Evolutionary conservation across 2,329 filamentous ascomycete species (phyloP).

Genomic region (Acrocalymma vagum): DNA sequence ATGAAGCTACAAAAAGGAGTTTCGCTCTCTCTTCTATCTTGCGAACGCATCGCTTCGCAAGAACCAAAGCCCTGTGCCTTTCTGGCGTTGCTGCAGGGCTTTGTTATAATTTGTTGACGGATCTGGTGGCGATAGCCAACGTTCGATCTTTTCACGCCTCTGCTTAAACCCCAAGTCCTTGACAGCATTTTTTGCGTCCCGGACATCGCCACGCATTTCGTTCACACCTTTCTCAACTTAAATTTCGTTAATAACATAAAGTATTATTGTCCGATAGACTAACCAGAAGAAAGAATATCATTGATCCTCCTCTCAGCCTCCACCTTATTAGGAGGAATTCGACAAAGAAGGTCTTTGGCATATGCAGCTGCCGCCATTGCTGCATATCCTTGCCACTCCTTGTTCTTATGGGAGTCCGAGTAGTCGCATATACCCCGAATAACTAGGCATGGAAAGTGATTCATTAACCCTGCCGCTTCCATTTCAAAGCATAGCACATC

Average conservation of each 20-base stretch:
- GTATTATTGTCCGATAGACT: too few relatives aligned
- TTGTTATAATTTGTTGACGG: slow-evolving; percentile 38
- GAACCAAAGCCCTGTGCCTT: slow-evolving; percentile 41
- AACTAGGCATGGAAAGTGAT: too few relatives aligned
- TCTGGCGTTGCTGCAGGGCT: slow-evolving; percentile 28
- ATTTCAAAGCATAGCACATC: too few relatives aligned
- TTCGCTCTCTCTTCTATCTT: slow-evolving; percentile 34
- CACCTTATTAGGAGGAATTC: slow-evolving; percentile 20
- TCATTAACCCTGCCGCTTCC: too few relatives aligned
- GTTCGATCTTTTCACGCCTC: slow-evolving; percentile 2
- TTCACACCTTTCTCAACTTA: background rate
- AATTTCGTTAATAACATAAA: too few relatives aligned
- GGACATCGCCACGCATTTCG: background rate
- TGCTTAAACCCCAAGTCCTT: background rate
- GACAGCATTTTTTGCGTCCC: background rate
- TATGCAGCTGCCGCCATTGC: slow-evolving; percentile 14
- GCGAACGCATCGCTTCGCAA: slow-evolving; percentile 29
- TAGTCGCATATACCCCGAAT: too few relatives aligned
- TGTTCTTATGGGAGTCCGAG: too few relatives aligned
- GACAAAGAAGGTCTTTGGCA: slow-evolving; percentile 24
- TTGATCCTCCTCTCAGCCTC: slow-evolving; percentile 21
- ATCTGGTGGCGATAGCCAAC: slow-evolving; percentile 43
- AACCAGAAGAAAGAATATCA: slow-evolving; percentile 13
- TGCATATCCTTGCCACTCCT: slow-evolving; percentile 8
- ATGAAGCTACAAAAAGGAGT: slow-evolving; percentile 44